These are phyloP conservation scores for Tolypocladium capitatum DNA, from an alignment of 2,329 filamentous ascomycete genomes.

Conservation along the genomic window DNA sequence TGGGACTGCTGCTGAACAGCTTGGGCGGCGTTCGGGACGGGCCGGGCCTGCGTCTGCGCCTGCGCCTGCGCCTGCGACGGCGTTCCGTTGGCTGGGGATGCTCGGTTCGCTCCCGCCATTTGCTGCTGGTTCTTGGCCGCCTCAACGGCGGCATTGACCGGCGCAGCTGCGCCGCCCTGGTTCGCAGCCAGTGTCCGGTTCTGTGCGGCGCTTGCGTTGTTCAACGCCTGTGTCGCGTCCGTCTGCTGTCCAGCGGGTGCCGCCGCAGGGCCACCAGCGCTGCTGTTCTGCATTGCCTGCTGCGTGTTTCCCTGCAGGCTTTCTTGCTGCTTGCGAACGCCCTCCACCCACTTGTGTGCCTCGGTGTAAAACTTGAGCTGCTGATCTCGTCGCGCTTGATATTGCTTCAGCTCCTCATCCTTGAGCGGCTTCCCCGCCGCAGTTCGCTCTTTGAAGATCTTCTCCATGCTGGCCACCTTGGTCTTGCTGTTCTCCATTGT, in stretches of 20 bases:
- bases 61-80: conserved; percentile 9
- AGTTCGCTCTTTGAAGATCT: conserved; percentile 26
- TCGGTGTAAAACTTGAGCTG: conserved; percentile 31
- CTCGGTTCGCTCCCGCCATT: conserved; percentile 14
- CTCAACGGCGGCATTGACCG: conserved; percentile 31
- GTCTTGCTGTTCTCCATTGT: conserved; percentile 33
- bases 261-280: conserved; percentile 5
- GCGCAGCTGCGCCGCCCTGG: conserved; percentile 19
- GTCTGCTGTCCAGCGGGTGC: conserved; percentile 12
- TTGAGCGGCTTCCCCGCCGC: conserved; percentile 29
- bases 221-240: conserved; percentile 9
- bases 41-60: conserved; percentile 14
- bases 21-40: conserved; percentile 12
- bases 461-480: conserved; percentile 29
- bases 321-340: conserved; percentile 32
- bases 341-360: conserved; percentile 33
- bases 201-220: conserved; percentile 6
- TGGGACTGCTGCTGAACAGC: conserved; percentile 13
- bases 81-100: conserved; percentile 16
- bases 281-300: conserved; percentile 10
- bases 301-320: conserved; percentile 15
- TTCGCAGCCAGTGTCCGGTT: conserved; percentile 15
- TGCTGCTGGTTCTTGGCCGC: conserved; percentile 30
- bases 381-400: conserved; percentile 29
- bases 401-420: conserved; percentile 32